Conservation (phyloP, 2,329 filamentous ascomycete species). For the Passalora sequoiae region DNA sequence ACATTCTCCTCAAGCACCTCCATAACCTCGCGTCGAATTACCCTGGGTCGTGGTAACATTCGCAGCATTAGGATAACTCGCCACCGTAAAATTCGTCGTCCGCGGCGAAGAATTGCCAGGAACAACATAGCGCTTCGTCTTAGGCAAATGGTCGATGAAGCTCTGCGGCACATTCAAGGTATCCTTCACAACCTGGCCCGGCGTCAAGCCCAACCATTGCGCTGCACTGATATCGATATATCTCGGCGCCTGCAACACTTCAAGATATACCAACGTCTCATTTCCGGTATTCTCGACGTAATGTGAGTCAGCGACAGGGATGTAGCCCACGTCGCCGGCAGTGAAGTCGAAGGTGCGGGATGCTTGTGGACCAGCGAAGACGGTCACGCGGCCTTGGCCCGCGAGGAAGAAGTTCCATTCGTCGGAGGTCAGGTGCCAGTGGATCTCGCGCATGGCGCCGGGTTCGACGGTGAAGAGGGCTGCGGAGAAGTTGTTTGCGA, state of each 20-base stretch:
- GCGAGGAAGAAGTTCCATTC: constrained; percentile 47
- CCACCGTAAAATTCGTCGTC: constrained; percentile 34
- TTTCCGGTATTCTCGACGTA: constrained; percentile 58
- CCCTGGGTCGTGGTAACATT: background rate
- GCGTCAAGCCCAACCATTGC: constrained; percentile 53
- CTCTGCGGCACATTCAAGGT: constrained; percentile 21
- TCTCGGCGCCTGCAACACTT: constrained; percentile 51
- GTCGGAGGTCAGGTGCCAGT: constrained; percentile 57
- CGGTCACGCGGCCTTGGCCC: constrained; percentile 49
- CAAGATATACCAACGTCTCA: constrained; percentile 54
- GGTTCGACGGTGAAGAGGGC: constrained; percentile 55
- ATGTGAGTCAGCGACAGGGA: constrained; percentile 51
- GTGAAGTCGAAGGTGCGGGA: constrained; percentile 43
- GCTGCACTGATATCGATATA: constrained; percentile 52
- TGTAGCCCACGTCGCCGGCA: constrained; percentile 54
- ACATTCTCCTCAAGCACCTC: too few species aligned
- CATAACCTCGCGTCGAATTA: too few species aligned
- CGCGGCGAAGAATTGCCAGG: constrained; percentile 35
- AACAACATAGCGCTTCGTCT: constrained; percentile 37
- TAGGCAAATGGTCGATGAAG: constrained; percentile 31
- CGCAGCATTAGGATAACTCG: background rate
- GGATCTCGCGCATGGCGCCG: constrained; percentile 58
- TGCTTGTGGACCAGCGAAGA: constrained; percentile 48
- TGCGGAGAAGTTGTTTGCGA: constrained; percentile 51
- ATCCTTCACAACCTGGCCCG: constrained; percentile 35